phyloP scores from a whole-genome alignment of 805 yeast genomes.

The Yueomyces sp. region DNA sequence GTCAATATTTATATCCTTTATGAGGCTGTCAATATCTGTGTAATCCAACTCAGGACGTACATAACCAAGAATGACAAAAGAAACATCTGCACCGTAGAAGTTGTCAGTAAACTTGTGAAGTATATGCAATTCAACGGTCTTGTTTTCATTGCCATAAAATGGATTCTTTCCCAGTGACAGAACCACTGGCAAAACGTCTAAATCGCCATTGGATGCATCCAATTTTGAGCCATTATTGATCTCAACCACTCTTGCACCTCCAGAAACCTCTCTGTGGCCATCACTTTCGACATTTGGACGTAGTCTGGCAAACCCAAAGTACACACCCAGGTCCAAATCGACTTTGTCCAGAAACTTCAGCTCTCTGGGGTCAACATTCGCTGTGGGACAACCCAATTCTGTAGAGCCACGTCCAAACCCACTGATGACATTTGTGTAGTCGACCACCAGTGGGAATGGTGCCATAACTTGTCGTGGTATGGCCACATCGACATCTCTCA shows the following conservation, averaged over 20 bases:
- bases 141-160: conserved; percentile 63
- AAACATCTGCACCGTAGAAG: conserved; percentile 75
- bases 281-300: conserved; percentile 8
- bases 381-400: conserved; percentile 92
- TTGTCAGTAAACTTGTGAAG: conserved; percentile 52
- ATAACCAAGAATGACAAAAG: conserved; percentile 68
- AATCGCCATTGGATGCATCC: conserved; percentile 20
- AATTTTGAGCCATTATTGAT: conserved; percentile 52
- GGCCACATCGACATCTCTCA: conserved; percentile 8
- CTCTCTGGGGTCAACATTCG: conserved; percentile 58
- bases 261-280: neutral
- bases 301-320: conserved; percentile 59
- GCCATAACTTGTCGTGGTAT: conserved; percentile 30
- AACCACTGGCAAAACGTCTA: conserved; percentile 65
- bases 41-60: conserved; percentile 85
- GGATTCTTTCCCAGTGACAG: conserved; percentile 97
- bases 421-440: conserved; percentile 38
- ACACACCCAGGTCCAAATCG: conserved; percentile 52
- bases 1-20: conserved; percentile 72
- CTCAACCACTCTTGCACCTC: conserved; percentile 30
- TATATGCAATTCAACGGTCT: conserved; percentile 80
- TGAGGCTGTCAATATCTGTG: conserved; percentile 70
- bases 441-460: conserved; percentile 37
- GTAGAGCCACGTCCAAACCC: conserved; percentile 96
- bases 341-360: conserved; percentile 26